Evolutionary conservation across 2,329 filamentous ascomycete genomes (phyloP).

Genomic region (Corniculantispora saksenae): DNA sequence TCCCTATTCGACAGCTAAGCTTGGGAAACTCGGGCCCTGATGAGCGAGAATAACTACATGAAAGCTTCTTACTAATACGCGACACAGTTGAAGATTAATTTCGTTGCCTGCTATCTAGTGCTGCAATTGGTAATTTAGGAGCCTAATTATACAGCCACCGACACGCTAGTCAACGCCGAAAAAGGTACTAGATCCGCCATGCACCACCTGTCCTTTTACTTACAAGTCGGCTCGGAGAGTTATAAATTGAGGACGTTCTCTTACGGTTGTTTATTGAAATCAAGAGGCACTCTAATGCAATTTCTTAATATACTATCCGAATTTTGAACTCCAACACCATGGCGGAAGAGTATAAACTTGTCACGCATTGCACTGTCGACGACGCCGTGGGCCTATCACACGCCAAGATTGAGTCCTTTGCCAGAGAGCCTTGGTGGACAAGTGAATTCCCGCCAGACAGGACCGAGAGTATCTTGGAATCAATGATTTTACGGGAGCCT

Average conservation of each 20-base stretch:
- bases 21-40: neutral
- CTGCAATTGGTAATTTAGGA: neutral
- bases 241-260: neutral
- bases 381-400: conserved; percentile 21
- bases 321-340: neutral
- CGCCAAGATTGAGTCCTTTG: conserved; percentile 26
- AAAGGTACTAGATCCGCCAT: neutral
- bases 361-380: conserved; percentile 2
- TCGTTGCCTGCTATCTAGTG: neutral
- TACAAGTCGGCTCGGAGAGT: neutral
- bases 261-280: neutral
- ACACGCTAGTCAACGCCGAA: neutral
- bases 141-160: neutral
- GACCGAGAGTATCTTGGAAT: conserved; percentile 21
- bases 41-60: neutral
- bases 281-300: no score
- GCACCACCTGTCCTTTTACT: conserved; percentile 3
- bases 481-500: conserved; percentile 20
- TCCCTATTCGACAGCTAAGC: neutral
- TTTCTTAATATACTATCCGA: neutral
- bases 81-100: neutral
- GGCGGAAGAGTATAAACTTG: conserved; percentile 8
- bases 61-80: no score
- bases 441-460: conserved; percentile 18
- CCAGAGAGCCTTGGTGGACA: conserved; percentile 26